Base-by-base conservation (phyloP, 306 rosid species). In the Lablab purpureus region DNA sequence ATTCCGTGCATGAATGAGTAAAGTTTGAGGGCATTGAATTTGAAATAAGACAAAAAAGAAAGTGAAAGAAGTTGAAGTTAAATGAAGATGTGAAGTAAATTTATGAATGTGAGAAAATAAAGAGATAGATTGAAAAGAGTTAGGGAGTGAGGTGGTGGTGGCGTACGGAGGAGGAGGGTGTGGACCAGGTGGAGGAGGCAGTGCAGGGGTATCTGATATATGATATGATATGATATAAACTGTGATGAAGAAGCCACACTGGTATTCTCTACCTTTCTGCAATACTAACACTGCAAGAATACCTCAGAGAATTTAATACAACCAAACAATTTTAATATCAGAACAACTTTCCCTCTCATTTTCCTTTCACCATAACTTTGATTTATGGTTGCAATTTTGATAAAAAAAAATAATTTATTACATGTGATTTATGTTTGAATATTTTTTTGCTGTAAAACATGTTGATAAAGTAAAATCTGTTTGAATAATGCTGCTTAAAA, bases 271-370 rank as follows among this genome's bases (percentile, higher is more conserved):
- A 14, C 75, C 12, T 54, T 52, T 32, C 62, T 78, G 84, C 84
- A 60, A 75, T 41, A 70, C 55, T 81, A 78, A 22, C 86, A 45
- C 63, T 45, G 25, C 71, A 66, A 77, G 54, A 82, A 68, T 73
- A 51, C 74, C 59, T 71, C 50, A 43, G 18, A 65, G 45, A 63
- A 75, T 77, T 85, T 23, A 81, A 78, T 79, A 82, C 81, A 54
- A 71, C 86, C 77, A 62, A 81, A 78, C 86, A 40, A 51, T 63
- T 49, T 75, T 22, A 59, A 72, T 36, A 84, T 64, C 76, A 67
- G 6, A 37, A 60, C 72, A 40, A 21, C 52, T 32, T n/a, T 52
- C 27, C 25, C 54, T 69, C 18, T 40, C 27, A 14, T 60, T 84
- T 84, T 5, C 2, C 36, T 32, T 32, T 25, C 28, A 25, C 28